phyloP scores from a whole-genome alignment of 2,329 filamentous ascomycete genomes.

The Hypoxylon rubiginosum region DNA sequence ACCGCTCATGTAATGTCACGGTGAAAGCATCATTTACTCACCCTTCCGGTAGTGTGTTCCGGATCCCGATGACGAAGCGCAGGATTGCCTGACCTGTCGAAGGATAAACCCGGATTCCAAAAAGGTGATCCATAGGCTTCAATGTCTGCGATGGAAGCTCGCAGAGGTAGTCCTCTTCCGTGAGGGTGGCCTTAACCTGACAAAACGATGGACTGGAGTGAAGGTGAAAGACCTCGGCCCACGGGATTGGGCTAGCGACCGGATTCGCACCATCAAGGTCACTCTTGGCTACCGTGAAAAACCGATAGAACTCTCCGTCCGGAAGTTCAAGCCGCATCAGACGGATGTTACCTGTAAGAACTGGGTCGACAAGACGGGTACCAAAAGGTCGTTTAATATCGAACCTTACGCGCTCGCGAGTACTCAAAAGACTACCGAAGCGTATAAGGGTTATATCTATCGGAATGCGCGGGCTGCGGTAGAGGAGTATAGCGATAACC shows the following conservation, averaged over 20 bases:
- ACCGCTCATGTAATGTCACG: slow-evolving; percentile 5
- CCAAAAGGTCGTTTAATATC: slow-evolving; percentile 49
- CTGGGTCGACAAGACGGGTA: slow-evolving; percentile 54
- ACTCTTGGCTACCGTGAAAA: slow-evolving; percentile 54
- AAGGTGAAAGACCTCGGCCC: slow-evolving; percentile 57
- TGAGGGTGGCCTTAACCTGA: slow-evolving; percentile 60
- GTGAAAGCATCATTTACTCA: slow-evolving; percentile 3
- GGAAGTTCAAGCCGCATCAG: slow-evolving; percentile 55
- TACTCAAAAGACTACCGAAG: slow-evolving; percentile 52
- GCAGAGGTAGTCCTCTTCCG: slow-evolving; percentile 59
- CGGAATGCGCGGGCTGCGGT: slow-evolving; percentile 51
- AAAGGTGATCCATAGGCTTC: slow-evolving; percentile 62
- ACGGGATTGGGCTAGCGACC: slow-evolving; percentile 49
- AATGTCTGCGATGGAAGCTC: slow-evolving; percentile 61
- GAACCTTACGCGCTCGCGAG: slow-evolving; percentile 58
- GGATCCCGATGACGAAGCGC: slow-evolving; percentile 50
- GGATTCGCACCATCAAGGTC: slow-evolving; percentile 55
- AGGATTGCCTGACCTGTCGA: slow-evolving; percentile 57
- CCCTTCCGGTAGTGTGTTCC: slow-evolving; percentile 53
- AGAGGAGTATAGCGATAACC: slow-evolving; percentile 43
- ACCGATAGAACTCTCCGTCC: slow-evolving; percentile 57
- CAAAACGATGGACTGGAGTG: slow-evolving; percentile 58
- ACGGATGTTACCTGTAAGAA: slow-evolving; percentile 57
- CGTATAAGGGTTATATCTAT: slow-evolving; percentile 56
- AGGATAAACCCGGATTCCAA: slow-evolving; percentile 56